These are phyloP conservation scores for Fomitopsis pinicola DNA, from an alignment of 1,284 basidiomycete genomes.

Conservation along the genomic window DNA sequence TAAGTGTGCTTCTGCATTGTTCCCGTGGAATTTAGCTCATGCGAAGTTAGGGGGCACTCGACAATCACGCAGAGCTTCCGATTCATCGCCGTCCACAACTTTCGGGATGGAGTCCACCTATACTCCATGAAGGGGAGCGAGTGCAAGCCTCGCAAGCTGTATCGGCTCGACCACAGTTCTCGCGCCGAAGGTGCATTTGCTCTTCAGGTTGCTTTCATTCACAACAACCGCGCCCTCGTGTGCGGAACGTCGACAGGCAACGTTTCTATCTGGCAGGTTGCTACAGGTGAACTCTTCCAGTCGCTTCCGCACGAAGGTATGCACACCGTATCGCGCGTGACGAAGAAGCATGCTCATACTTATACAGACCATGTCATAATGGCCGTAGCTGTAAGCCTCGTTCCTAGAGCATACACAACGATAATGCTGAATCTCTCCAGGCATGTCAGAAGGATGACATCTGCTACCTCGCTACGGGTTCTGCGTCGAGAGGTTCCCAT, in stretches of 20 bases:
- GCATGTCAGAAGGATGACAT: not conserved
- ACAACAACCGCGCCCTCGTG: not conserved
- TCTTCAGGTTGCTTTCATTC: not conserved
- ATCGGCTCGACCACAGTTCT: not conserved
- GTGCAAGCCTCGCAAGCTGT: not conserved
- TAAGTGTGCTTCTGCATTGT: not conserved
- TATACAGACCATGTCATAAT: not conserved
- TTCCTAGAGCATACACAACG: not conserved
- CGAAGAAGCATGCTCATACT: not conserved
- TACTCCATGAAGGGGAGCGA: not conserved
- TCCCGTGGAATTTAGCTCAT: not conserved
- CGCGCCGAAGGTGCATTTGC: not conserved
- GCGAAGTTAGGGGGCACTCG: not conserved
- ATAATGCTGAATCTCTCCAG: not conserved
- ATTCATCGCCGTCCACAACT: not conserved
- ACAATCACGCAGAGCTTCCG: not conserved
- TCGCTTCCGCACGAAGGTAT: not conserved
- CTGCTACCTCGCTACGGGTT: not conserved
- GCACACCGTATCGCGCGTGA: not conserved
- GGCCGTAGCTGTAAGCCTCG: not conserved
- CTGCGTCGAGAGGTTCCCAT: not conserved
- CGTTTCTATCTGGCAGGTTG: not conserved
- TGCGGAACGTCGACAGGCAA: constrained; percentile 1
- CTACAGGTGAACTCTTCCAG: not conserved
- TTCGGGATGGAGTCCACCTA: not conserved